These are phyloP conservation scores for Trypethelium eluteriae DNA, from an alignment of 495 filamentous ascomycete species.

Conservation along the genomic window DNA sequence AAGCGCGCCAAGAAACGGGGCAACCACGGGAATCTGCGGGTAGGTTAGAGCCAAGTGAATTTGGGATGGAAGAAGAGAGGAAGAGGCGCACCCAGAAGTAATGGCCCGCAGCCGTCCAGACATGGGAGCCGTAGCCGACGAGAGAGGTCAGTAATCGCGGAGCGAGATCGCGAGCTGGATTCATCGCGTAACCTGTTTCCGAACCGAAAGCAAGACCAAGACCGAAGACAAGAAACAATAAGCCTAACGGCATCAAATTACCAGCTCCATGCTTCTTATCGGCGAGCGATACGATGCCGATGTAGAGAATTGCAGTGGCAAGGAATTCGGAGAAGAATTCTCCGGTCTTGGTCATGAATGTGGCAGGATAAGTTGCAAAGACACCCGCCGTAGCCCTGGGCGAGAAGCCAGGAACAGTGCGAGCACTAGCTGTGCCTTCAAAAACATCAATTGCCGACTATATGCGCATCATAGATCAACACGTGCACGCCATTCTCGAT, in stretches of 20 bases:
- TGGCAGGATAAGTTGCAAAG: conserved; percentile 57
- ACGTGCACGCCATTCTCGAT: too few relatives aligned
- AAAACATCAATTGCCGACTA: conserved; percentile 42
- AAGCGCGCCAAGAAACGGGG: conserved; percentile 25
- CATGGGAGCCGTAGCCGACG: conserved; percentile 55
- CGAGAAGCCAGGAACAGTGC: conserved; percentile 49
- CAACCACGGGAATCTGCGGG: conserved; percentile 25
- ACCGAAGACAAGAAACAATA: conserved; percentile 62
- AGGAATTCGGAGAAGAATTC: conserved; percentile 61
- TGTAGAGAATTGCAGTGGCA: conserved; percentile 54
- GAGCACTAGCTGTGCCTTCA: conserved; percentile 46
- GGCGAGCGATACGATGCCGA: conserved; percentile 58
- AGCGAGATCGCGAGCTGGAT: conserved; percentile 59
- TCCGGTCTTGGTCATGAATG: conserved; percentile 49
- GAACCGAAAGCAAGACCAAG: conserved; percentile 61
- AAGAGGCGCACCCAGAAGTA: conserved; percentile 51
- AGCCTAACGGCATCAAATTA: conserved; percentile 44
- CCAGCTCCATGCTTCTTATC: conserved; percentile 45
- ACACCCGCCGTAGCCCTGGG: conserved; percentile 53
- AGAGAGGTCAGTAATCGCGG: conserved; percentile 53
- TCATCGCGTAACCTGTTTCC: conserved; percentile 65
- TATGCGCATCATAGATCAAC: conserved; percentile 14
- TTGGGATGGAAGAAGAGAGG: not conserved
- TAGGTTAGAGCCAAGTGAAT: not conserved
- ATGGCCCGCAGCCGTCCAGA: conserved; percentile 54